Percentiles rank a stretch among this genome's conserved stretches.
These are phyloP conservation scores for Penicillium verrucosum DNA, from an alignment of 2,329 filamentous ascomycete species.

Conservation along the genomic window DNA sequence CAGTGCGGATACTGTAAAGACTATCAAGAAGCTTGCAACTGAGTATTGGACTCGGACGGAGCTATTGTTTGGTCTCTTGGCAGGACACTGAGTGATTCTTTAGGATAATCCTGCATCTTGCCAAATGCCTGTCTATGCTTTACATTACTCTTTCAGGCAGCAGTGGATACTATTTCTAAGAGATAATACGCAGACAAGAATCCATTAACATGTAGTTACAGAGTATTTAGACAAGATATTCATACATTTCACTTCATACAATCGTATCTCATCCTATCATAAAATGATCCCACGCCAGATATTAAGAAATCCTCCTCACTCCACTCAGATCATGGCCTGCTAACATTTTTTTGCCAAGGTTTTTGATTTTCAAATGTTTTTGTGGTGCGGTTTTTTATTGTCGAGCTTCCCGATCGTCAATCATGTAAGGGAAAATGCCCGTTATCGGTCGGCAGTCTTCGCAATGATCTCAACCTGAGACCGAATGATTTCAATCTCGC, in stretches of 20 bases:
- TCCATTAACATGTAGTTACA: not conserved
- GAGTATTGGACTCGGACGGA: conserved; percentile 83
- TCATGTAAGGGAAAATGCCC: not conserved
- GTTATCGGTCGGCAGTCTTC: not conserved
- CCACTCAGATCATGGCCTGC: not conserved
- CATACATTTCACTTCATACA: conserved; percentile 4
- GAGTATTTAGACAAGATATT: not conserved
- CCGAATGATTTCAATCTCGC: conserved; percentile 6
- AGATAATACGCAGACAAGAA: not conserved
- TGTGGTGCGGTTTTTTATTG: not conserved
- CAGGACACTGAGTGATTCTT: conserved; percentile 18
- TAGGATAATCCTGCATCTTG: not conserved
- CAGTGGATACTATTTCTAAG: not conserved
- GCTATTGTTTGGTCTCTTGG: conserved; percentile 75
- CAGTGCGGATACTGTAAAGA: conserved; percentile 49
- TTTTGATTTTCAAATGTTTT: not conserved
- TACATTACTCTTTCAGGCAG: not conserved
- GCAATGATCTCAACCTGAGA: not conserved
- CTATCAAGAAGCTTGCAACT: conserved; percentile 59
- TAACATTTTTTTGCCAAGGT: not conserved
- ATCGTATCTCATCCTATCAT: not conserved
- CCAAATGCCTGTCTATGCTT: not conserved
- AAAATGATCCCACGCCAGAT: not conserved
- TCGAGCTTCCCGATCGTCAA: not conserved
- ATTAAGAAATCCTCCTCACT: not conserved